Evolutionary conservation across 306 rosid genomes (phyloP), one percentile per base, ranked within the genome.

Genomic region (Vigna radiata): DNA sequence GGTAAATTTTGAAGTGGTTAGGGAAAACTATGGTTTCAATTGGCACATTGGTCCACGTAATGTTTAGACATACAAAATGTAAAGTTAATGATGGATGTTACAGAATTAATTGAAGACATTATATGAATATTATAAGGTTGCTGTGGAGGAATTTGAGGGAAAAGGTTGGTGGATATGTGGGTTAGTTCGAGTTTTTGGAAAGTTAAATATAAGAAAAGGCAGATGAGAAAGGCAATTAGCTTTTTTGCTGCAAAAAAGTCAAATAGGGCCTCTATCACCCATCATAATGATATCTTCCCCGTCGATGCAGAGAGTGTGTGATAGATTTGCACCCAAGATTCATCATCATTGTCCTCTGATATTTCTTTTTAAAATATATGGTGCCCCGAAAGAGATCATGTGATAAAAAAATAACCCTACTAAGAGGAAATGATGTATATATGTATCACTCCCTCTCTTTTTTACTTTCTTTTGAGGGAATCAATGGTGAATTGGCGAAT

Each of bases 321-420:
- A 79, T 85, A 83, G 91, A 94, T 88, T 83, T 94, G 89, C 94
- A 85, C 86, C 97, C 85, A 87, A 88, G 93, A 89, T 94, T 71
- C 86, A 89, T 89, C 96, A 94, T 94, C 97, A 94, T 90, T 92
- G 80, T 87, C 76, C 79, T 87, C 82, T 68, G 66, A 81, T 80
- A 81, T 83, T 18, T 83, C 86, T 85, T 81, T 29, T 85, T 64
- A 69, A 23, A 19, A 61, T 44, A 64, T 64, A 75, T 59, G 69
- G 76, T 77, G 72, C 73, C 80, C 78, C 69, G 13, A 77, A 81
- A 86, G 61, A 82, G 60, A 66, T 83, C 5, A 60, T 18, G 4
- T 68, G 23, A 29, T 31, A 58, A 84, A 69, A 59, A 27, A 3
- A 5, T 13, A 59, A 56, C 83, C 81, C 79, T 76, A 81, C 47